Conservation (phyloP, 257 asterid genomes). For the Anisodus acutangulus region DNA sequence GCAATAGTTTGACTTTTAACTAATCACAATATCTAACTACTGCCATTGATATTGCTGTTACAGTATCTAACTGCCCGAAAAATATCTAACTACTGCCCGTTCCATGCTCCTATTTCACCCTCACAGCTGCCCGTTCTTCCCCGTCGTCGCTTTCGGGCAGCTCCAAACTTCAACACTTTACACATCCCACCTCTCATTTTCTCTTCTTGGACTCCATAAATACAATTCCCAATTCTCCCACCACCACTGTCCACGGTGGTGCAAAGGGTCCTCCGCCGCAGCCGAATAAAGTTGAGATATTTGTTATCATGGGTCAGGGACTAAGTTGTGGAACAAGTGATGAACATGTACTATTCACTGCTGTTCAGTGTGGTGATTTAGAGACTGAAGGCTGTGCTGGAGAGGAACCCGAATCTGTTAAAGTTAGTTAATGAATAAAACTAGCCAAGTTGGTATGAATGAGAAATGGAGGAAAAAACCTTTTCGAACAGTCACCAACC, state of each 20-base stretch:
- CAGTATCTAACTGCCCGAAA: constrained; percentile 57
- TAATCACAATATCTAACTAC: too few species aligned
- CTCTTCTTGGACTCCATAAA: constrained; percentile 33
- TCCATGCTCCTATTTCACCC: too few species aligned
- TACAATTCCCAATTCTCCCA: constrained; percentile 24
- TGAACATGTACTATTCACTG: constrained; percentile 63
- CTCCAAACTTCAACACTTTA: too few species aligned
- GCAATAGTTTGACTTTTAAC: not conserved
- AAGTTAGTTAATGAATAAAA: too few species aligned
- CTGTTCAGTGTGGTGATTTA: constrained; percentile 77
- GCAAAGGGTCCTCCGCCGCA: constrained; percentile 29
- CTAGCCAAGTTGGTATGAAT: too few species aligned
- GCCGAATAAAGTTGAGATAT: not conserved
- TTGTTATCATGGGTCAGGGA: constrained; percentile 75
- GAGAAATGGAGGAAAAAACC: too few species aligned
- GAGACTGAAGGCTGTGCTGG: constrained; percentile 52
- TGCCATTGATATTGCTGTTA: not conserved
- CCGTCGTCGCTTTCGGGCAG: too few species aligned
- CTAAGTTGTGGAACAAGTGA: constrained; percentile 74
- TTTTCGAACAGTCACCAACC: too few species aligned
- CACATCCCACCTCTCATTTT: not conserved
- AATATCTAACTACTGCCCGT: constrained; percentile 56
- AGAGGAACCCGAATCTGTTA: constrained; percentile 54
- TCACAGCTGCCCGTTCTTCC: too few species aligned
- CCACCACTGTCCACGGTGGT: constrained; percentile 54